These are phyloP conservation scores for Coemansia sp. DNA, from an alignment of 192 early-diverging fungal species.

Conservation along the genomic window DNA sequence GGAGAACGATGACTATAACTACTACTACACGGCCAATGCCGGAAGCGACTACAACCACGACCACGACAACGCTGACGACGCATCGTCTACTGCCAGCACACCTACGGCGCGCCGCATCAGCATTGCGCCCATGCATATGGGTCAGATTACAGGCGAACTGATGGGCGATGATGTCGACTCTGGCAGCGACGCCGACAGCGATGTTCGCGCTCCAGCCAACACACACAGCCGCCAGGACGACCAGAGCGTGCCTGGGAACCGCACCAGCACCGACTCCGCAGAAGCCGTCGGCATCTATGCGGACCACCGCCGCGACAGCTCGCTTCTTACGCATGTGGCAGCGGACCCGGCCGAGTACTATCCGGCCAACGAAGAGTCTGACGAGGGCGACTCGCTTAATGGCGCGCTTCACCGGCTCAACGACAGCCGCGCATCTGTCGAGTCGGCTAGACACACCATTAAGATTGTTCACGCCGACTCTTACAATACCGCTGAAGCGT, in stretches of 20 bases:
- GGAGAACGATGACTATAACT: constrained; percentile 39
- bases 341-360: constrained; percentile 29
- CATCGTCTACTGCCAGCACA: not conserved
- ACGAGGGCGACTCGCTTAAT: constrained; percentile 51
- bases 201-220: not conserved
- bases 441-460: constrained; percentile 14
- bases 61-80: constrained; percentile 8
- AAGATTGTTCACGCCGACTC: constrained; percentile 28
- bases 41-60: constrained; percentile 23
- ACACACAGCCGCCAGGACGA: not conserved
- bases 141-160: constrained; percentile 34
- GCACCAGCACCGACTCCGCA: not conserved
- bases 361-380: constrained; percentile 44
- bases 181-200: constrained; percentile 17
- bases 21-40: constrained; percentile 41
- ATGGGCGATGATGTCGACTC: constrained; percentile 18
- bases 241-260: constrained; percentile 7
- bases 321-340: constrained; percentile 19
- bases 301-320: constrained; percentile 20
- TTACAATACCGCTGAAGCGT: constrained; percentile 21
- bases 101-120: constrained; percentile 34
- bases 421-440: constrained; percentile 24
- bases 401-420: constrained; percentile 29
- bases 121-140: constrained; percentile 36
- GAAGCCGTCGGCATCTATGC: constrained; percentile 2